Evolutionary conservation across 2,329 filamentous ascomycete species (phyloP).

Genomic region (Clonostachys solani): DNA sequence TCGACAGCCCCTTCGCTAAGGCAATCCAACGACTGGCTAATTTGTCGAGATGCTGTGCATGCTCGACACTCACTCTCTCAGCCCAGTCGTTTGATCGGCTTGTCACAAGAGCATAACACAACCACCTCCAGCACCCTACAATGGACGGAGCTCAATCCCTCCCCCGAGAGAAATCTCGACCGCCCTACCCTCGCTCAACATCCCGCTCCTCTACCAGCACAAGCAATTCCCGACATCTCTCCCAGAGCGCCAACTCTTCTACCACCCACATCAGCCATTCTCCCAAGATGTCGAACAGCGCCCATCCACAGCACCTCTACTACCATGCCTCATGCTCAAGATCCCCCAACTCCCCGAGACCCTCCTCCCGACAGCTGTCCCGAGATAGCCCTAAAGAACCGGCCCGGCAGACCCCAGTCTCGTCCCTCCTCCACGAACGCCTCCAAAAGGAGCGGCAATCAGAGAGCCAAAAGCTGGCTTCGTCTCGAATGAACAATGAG

Average conservation of each 20-base stretch:
- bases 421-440: constrained; percentile 50
- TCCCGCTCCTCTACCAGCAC: constrained; percentile 42
- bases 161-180: constrained; percentile 16
- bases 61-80: too few relatives aligned
- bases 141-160: constrained; percentile 22
- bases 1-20: too few relatives aligned
- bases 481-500: constrained; percentile 27
- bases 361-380: constrained; percentile 32
- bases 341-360: constrained; percentile 24
- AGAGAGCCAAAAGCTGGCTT: constrained; percentile 37
- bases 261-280: constrained; percentile 31
- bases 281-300: constrained; percentile 20
- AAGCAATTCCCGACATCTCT: constrained; percentile 31
- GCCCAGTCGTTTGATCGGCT: too few relatives aligned
- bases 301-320: constrained; percentile 30
- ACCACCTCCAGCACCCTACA: background rate
- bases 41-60: too few relatives aligned
- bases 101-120: background rate
- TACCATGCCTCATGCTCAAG: constrained; percentile 32
- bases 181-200: constrained; percentile 31
- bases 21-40: too few relatives aligned
- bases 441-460: constrained; percentile 45
- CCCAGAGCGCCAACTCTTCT: constrained; percentile 34
- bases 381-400: constrained; percentile 36
- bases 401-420: constrained; percentile 33